Evolutionary conservation across 2,329 filamentous ascomycete genomes (phyloP).

Genomic region (Fusarium anthophilum): DNA sequence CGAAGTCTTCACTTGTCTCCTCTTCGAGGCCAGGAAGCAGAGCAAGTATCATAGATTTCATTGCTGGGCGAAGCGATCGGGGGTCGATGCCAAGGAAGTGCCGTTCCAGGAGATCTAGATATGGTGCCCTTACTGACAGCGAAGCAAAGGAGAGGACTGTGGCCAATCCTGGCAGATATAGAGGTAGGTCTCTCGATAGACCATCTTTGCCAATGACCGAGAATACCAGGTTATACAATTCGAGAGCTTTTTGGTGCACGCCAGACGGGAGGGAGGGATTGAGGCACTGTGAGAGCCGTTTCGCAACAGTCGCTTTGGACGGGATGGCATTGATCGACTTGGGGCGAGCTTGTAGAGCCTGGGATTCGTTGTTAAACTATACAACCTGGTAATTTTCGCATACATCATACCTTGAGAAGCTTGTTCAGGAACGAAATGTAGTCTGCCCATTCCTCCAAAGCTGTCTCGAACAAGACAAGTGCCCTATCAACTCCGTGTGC

Average conservation of each 20-base stretch:
- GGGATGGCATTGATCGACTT: slow-evolving; percentile 77
- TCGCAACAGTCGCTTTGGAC: slow-evolving; percentile 83
- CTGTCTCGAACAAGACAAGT: slow-evolving; percentile 88
- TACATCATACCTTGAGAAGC: slow-evolving; percentile 77
- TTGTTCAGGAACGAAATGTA: slow-evolving; percentile 97
- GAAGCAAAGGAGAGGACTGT: slow-evolving; percentile 94
- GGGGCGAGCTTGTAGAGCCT: slow-evolving; percentile 90
- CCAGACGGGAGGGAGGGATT: slow-evolving; percentile 93
- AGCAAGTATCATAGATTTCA: slow-evolving; percentile 91
- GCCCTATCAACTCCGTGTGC: slow-evolving; percentile 87
- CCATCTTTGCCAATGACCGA: slow-evolving; percentile 83
- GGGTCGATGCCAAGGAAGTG: slow-evolving; percentile 79
- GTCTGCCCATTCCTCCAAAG: slow-evolving; percentile 98
- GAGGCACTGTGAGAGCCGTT: slow-evolving; percentile 92
- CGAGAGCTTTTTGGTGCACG: slow-evolving; percentile 95
- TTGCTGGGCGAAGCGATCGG: slow-evolving; percentile 79
- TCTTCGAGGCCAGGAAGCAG: slow-evolving; percentile 92
- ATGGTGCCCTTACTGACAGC: slow-evolving; percentile 85
- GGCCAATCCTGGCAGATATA: slow-evolving; percentile 91
- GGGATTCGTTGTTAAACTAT: slow-evolving; percentile 6
- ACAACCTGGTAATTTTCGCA: too few species aligned
- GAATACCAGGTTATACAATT: slow-evolving; percentile 93
- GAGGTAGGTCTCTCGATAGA: slow-evolving; percentile 80
- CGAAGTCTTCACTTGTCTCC: slow-evolving; percentile 97
- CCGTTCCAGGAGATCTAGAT: slow-evolving; percentile 83